Evolutionary conservation across 306 rosid species (phyloP), one percentile per base, ranked within the genome.

Genomic region (Inga laurina): DNA sequence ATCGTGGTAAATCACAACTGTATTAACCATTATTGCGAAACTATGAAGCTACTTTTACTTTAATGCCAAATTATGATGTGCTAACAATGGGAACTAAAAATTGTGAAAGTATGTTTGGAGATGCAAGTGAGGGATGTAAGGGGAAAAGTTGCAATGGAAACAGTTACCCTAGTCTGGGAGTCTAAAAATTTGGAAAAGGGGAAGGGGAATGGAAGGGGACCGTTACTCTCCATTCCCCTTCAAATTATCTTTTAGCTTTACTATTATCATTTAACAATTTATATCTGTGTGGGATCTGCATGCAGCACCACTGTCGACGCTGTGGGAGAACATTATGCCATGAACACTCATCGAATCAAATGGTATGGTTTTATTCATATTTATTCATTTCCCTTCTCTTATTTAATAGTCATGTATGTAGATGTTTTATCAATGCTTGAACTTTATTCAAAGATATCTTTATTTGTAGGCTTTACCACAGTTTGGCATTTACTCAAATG

Each of bases 281-380:
- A 56, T 73, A 46, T 72, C 72, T 64, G 0, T 83, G 18, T 69
- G 30, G 51, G 64, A 79, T 81, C 67, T 32, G 52, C 85, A 48
- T 88, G 94, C 93, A 97, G 98, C 97, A 92, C 87, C 99, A 97
- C 83, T 97, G 99, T 84, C 92, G 99, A 45, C 83, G 91, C 78
- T 94, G 99, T 74, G 99, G 98, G 84, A 91, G 95, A 88, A 94
- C 99, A 22, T 81, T 97, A 89, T 97, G 99, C 84, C 83, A 74
- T 57, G 99, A 97, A 77, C 99, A 97, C 82, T 97, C 99, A 21
- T 83, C 98, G 19, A 67, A 84, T 88, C 99, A 97, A 88, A 88
- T 85, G 94, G 99, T 97, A 81, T 0, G 9, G 0, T 61, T 19
- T 45, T 37, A 35, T 30, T 35, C 59, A 46, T 21, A 11, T 52